Conservation (phyloP, 1,139 yeast species). For the Sugiyamaella grinbergsii region DNA sequence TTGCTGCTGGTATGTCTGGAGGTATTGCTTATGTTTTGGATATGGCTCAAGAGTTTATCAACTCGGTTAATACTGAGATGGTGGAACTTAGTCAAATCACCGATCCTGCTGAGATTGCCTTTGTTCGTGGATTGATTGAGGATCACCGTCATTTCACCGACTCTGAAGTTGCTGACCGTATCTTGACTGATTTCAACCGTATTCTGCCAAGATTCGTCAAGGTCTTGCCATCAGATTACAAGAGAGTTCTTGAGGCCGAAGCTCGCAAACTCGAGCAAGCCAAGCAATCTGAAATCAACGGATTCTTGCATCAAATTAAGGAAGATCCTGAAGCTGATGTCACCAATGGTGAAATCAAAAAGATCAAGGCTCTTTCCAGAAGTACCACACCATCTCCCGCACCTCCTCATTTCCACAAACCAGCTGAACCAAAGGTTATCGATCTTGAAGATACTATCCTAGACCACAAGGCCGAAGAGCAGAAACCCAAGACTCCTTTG, state of each 20-base stretch:
- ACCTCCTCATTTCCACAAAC: conserved; percentile 45
- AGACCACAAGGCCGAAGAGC: conserved; percentile 65
- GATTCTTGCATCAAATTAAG: conserved; percentile 64
- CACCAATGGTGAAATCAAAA: conserved; percentile 75
- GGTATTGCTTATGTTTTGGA: conserved; percentile 97
- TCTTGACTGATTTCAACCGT: conserved; percentile 84
- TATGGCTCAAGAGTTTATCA: conserved; percentile 87
- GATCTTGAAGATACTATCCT: conserved; percentile 89
- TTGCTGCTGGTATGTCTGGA: conserved; percentile 99
- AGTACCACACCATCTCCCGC: conserved; percentile 36
- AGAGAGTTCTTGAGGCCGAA: conserved; percentile 82
- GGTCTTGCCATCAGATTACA: conserved; percentile 90
- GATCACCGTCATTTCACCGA: conserved; percentile 95
- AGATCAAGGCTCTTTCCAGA: conserved; percentile 27
- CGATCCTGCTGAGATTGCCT: conserved; percentile 93
- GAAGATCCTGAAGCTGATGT: conserved; percentile 85
- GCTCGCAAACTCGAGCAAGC: conserved; percentile 67
- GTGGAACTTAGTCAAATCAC: conserved; percentile 76
- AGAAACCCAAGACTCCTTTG: conserved; percentile 55
- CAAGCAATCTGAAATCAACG: conserved; percentile 51
- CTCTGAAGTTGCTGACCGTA: conserved; percentile 83
- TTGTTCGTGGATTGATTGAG: conserved; percentile 88
- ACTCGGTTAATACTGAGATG: conserved; percentile 77
- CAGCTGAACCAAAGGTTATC: conserved; percentile 74
- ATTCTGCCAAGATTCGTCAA: conserved; percentile 87